Evolutionary conservation across 352 stramenopile genomes (phyloP), one percentile per base, ranked within the genome.

Genomic region (Phytopythium delawarense): DNA sequence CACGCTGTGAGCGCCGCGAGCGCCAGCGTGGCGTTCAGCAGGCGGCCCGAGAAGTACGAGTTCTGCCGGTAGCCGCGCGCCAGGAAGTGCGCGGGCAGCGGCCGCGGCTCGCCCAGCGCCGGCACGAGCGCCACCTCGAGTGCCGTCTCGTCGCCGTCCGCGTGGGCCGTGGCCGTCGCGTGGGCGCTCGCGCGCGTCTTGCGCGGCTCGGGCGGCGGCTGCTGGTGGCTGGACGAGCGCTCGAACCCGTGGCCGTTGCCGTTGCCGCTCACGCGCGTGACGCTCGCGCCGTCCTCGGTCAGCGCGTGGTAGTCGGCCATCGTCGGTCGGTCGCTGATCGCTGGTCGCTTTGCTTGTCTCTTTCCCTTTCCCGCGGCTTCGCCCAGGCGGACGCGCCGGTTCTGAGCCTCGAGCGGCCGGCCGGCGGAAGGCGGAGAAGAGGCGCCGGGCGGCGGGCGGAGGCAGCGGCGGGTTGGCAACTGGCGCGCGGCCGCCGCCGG

Each of bases 21-120:
- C 20, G 76, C 59, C 11, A 90, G 42, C 59, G 76, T 79, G 42
- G 69, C 73, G 61, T 79, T 62, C 28, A 75, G 74, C 52, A 94
- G 67, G 0, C 81, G 72, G 64, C 83, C 74, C 21, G 78, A 84
- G 70, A 94, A 94, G 66, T 91, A 94, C 74, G 86, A 92, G 65
- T 94, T 94, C 40, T 61, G 61, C 5, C 75, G 75, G 66, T 87
- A 92, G 12, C 76, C 78, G 2, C 71, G 21, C 15, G 73, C 71
- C 23, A 90, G 69, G 45, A 87, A 82, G 25, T 67, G 63, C 30
- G 53, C 59, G 18, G 83, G 78, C 34, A 90, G 64, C 42, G 64
- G 48, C 37, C 71, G 74, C 18, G 78, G 70, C 23, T 66, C 56
- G 23, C 81, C 74, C 9, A 63, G 81, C 6, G 69, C 68, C 12